These are phyloP conservation scores for Coemansia sp. DNA, from an alignment of 192 early-diverging fungal genomes.

Conservation along the genomic window DNA sequence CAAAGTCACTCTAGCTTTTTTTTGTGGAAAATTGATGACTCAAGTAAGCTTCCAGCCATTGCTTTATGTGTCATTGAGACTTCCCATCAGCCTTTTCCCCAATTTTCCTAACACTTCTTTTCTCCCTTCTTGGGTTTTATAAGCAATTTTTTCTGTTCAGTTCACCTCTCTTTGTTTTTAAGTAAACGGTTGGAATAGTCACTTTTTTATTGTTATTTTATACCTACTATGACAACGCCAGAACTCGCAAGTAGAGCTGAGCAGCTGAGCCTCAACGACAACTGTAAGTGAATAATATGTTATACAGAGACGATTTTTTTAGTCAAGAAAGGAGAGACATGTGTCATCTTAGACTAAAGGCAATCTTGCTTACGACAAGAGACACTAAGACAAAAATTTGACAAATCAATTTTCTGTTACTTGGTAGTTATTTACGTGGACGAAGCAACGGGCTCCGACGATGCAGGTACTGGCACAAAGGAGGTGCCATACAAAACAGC, in stretches of 20 bases:
- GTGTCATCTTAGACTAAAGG: too few species aligned
- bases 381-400: not conserved
- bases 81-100: not conserved
- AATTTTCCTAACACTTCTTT: not conserved
- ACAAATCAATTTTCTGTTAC: not conserved
- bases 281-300: conserved; percentile 25
- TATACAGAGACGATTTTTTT: too few species aligned
- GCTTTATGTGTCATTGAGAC: not conserved
- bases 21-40: not conserved
- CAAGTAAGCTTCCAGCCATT: not conserved
- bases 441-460: conserved; percentile 81
- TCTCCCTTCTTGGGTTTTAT: not conserved
- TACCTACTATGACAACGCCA: conserved; percentile 30
- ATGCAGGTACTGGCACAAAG: conserved; percentile 70
- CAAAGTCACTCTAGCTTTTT: conserved; percentile 47
- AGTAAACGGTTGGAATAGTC: not conserved
- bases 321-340: too few species aligned
- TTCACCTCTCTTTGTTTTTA: conserved; percentile 1
- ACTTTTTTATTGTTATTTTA: not conserved
- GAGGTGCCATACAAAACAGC: conserved; percentile 77
- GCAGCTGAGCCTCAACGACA: conserved; percentile 28
- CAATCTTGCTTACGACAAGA: not conserved
- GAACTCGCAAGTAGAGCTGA: conserved; percentile 27
- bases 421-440: conserved; percentile 62
- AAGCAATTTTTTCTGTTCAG: not conserved